phyloP scores from a whole-genome alignment of 495 filamentous ascomycete genomes.

The Aspergillus mulundensis region DNA sequence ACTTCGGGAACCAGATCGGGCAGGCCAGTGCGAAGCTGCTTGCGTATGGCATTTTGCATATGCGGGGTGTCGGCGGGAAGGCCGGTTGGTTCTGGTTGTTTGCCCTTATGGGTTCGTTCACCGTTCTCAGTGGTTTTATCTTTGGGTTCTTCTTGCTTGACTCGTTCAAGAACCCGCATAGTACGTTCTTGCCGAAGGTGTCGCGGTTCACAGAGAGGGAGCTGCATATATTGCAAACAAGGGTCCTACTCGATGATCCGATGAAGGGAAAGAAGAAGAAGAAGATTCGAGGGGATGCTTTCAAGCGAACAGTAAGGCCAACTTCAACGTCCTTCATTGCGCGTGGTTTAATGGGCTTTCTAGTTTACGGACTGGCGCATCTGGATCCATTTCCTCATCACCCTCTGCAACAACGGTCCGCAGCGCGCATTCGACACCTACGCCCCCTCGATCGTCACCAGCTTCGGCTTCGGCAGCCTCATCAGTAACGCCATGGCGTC shows the following conservation, averaged over 20 bases:
- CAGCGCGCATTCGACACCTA: conserved; percentile 15
- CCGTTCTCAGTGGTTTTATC: conserved; percentile 3
- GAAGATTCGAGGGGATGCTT: not conserved
- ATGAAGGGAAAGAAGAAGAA: conserved; percentile 12
- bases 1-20: conserved; percentile 11
- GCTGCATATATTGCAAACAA: conserved; percentile 6
- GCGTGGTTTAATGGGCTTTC: no score
- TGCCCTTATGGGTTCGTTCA: conserved; percentile 21
- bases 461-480: conserved; percentile 11
- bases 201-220: conserved; percentile 14
- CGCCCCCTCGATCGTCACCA: conserved; percentile 13
- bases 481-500: conserved; percentile 12
- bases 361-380: conserved; percentile 15
- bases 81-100: conserved; percentile 16
- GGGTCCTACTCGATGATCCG: conserved; percentile 9
- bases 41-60: conserved; percentile 11
- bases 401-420: conserved; percentile 11
- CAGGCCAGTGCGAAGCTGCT: conserved; percentile 9
- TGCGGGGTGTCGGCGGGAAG: conserved; percentile 9
- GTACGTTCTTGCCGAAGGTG: conserved; percentile 3
- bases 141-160: conserved; percentile 20
- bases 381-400: conserved; percentile 15
- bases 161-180: conserved; percentile 9
- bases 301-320: conserved; percentile 2
- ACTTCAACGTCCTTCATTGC: not conserved